Base-by-base conservation (phyloP, 306 rosid genomes). In the Gastrolobium bilobum region DNA sequence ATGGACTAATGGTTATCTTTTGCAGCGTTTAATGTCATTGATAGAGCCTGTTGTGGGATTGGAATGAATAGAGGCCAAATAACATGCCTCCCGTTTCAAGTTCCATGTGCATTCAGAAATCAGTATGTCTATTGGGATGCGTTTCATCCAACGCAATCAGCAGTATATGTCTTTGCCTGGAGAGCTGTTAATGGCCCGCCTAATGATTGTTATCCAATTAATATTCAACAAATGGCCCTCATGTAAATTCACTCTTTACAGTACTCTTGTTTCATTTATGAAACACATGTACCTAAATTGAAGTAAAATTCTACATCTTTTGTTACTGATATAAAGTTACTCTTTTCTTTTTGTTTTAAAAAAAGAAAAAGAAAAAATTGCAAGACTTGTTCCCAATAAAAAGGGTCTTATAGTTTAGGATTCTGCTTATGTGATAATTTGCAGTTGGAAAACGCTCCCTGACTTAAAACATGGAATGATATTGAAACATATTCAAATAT, bases 71-170 rank as follows among this genome's bases (percentile, higher is more conserved):
- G 37, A 78, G 97, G 90, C 4, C 88, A 82, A 63, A 71, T 94
- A 85, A 78, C 93, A 42, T 94, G 99, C 39, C 81, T 92, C 0
- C 99, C 99, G 2, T 13, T 56, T 0, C 20, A 15, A 54, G 1
- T 82, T 35, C 95, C 99, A 64, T 94, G 99, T 78, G 4, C 10
- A 11, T 67, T 71, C 7, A 83, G 97, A 71, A 67, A 78, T 0
- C 87, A 83, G 20, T 75, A 73, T 39, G 73, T 89, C 34, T 94
- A 87, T 83, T 94, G 97, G 97, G 99, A 94, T 84, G 97, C 98
- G 11, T 91, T 83, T 39, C 97, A 94, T 71, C 98, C 97, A 7
- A 80, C 95, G 0, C 90, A 88, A 71, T 85, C 91, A 8, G 92
- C 97, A 13, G 65, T 65, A 4, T 88, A 90, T 74, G 66, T 89